A percentile compares a stretch with the other conserved stretches of the same genome.
Conservation (phyloP, 2,329 filamentous ascomycete species). For the Phaeosphaeria sp. region DNA sequence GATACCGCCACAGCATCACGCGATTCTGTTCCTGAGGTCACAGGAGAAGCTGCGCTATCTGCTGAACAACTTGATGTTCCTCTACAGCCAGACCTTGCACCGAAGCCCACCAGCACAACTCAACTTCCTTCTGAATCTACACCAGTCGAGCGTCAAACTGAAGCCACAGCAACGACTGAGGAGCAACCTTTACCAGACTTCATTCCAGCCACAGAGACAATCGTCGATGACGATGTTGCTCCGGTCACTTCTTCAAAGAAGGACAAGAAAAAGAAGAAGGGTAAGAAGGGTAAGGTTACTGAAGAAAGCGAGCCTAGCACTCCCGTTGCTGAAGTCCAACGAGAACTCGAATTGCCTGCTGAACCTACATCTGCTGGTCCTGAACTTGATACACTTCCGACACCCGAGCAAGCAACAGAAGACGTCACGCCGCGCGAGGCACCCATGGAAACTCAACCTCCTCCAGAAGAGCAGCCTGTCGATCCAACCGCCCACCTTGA, state of each 20-base stretch:
- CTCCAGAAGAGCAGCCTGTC: conserved; percentile 6
- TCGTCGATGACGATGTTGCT: neutral
- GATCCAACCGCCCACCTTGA: conserved; percentile 1
- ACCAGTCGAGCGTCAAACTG: neutral
- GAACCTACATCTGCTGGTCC: conserved; percentile 2
- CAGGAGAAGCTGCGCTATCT: neutral
- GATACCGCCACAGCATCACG: neutral
- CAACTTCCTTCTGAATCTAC: neutral
- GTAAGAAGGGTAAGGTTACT: conserved; percentile 24
- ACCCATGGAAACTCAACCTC: neutral
- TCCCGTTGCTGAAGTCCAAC: conserved; percentile 12
- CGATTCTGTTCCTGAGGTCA: neutral
- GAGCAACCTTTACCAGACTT: conserved; percentile 1
- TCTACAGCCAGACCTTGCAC: neutral
- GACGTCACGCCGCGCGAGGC: conserved; percentile 1
- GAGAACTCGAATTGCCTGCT: conserved; percentile 4
- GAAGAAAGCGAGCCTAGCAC: conserved; percentile 20
- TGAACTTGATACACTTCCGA: neutral
- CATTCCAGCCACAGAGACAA: neutral
- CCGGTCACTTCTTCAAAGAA: conserved; percentile 22
- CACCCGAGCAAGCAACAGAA: conserved; percentile 1
- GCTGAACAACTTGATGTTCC: neutral
- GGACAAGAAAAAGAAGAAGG: conserved; percentile 37
- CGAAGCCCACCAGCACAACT: neutral
- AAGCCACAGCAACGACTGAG: neutral